These are phyloP conservation scores for Globisporangium canariense DNA, from an alignment of 352 stramenopile genomes.

Conservation along the genomic window DNA sequence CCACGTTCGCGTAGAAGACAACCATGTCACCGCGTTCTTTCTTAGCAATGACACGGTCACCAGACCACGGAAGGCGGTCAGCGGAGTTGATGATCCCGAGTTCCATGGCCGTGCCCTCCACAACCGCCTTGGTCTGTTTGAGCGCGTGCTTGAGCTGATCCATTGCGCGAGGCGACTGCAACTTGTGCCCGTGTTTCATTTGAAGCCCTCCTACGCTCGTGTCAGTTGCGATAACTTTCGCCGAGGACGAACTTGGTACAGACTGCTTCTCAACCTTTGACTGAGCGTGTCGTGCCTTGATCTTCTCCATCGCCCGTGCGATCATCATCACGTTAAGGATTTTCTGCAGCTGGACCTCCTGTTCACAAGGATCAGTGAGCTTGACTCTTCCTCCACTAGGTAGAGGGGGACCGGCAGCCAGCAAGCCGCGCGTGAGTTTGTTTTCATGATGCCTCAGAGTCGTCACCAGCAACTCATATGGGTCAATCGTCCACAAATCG, in stretches of 20 bases:
- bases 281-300: slow-evolving; percentile 22
- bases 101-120: slow-evolving; percentile 47
- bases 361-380: slow-evolving; percentile 30
- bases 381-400: slow-evolving; percentile 23
- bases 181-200: not conserved
- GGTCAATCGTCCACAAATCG: slow-evolving; percentile 46
- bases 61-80: slow-evolving; percentile 47
- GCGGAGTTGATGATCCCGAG: slow-evolving; percentile 34
- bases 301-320: slow-evolving; percentile 32
- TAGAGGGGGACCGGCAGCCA: slow-evolving; percentile 30
- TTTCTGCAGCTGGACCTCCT: slow-evolving; percentile 52
- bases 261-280: not conserved
- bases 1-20: slow-evolving; percentile 43
- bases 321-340: slow-evolving; percentile 46
- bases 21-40: slow-evolving; percentile 24
- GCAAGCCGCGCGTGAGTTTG: slow-evolving; percentile 40
- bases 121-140: slow-evolving; percentile 43
- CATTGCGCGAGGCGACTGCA: slow-evolving; percentile 21
- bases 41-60: slow-evolving; percentile 19
- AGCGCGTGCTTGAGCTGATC: slow-evolving; percentile 38
- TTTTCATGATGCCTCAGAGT: slow-evolving; percentile 40
- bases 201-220: slow-evolving; percentile 1
- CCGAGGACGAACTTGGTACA: not conserved
- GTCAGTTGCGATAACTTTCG: not conserved
- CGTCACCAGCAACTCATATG: slow-evolving; percentile 40